These are phyloP conservation scores for Fragaria iinumae DNA, from an alignment of 306 rosid species.

Conservation along the genomic window DNA sequence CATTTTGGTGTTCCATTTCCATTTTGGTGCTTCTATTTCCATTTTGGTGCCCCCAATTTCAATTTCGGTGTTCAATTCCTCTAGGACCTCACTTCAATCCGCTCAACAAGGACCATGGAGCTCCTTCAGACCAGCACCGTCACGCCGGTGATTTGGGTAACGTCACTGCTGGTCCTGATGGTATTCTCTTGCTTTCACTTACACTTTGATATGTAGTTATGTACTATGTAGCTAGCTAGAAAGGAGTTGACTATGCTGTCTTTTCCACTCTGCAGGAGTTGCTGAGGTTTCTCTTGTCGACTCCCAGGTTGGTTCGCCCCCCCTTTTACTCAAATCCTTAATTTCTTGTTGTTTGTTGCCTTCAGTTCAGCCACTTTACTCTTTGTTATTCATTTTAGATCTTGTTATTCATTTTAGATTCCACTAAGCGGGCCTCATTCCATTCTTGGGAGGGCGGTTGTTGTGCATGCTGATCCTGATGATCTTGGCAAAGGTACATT, in stretches of 20 bases:
- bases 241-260: background rate
- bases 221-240: background rate
- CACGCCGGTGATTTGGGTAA: slow-evolving; percentile 92
- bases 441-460: slow-evolving; percentile 92
- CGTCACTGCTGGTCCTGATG: slow-evolving; percentile 63
- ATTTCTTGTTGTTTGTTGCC: background rate
- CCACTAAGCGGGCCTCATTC: slow-evolving; percentile 78
- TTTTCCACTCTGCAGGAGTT: slow-evolving; percentile 44
- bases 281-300: slow-evolving; percentile 67
- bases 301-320: slow-evolving; percentile 32
- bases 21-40: background rate
- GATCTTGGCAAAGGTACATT: slow-evolving; percentile 83
- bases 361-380: background rate
- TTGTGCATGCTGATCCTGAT: slow-evolving; percentile 93
- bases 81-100: slow-evolving; percentile 82
- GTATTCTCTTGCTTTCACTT: slow-evolving; percentile 24
- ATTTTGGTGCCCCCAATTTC: background rate
- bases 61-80: background rate
- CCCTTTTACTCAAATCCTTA: background rate
- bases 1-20: background rate
- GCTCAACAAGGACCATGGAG: slow-evolving; percentile 61
- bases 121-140: slow-evolving; percentile 57
- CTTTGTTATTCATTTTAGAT: slow-evolving; percentile 40
- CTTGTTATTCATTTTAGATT: slow-evolving; percentile 44
- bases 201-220: background rate